phyloP scores from a whole-genome alignment of 306 rosid genomes.

The barrel medic (Medicago truncatula) region DNA sequence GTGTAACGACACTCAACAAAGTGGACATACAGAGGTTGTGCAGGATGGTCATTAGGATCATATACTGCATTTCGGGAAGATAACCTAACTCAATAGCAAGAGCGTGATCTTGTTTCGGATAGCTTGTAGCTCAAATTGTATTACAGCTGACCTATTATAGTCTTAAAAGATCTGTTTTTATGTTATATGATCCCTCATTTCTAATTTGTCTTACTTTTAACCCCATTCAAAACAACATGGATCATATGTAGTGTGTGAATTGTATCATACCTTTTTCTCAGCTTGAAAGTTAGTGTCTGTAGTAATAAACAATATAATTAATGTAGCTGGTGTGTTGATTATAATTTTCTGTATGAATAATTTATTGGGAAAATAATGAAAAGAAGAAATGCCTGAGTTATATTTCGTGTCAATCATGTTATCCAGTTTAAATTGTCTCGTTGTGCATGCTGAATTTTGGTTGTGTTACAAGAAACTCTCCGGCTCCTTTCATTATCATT shows the following conservation, averaged over 20 bases:
- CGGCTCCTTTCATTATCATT: no score
- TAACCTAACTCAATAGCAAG: slow-evolving; percentile 81
- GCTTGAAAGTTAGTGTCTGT: slow-evolving; percentile 42
- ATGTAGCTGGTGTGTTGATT: slow-evolving; percentile 35
- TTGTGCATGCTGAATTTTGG: no score
- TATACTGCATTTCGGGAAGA: slow-evolving; percentile 51
- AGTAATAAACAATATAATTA: slow-evolving; percentile 50
- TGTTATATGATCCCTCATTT: slow-evolving; percentile 53
- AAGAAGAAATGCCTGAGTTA: slow-evolving; percentile 15
- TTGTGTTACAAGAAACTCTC: no score
- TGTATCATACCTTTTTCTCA: slow-evolving; percentile 42
- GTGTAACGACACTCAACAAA: slow-evolving; percentile 61
- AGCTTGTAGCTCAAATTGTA: slow-evolving; percentile 62
- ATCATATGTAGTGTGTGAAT: slow-evolving; percentile 60
- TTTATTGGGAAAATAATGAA: slow-evolving; percentile 33
- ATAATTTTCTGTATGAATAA: slow-evolving; percentile 32
- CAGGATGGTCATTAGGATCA: slow-evolving; percentile 57
- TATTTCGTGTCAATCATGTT: neutral
- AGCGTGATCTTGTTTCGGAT: slow-evolving; percentile 54
- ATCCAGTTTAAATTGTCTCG: no score
- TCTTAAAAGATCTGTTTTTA: slow-evolving; percentile 56
- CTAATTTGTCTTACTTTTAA: slow-evolving; percentile 42
- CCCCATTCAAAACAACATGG: slow-evolving; percentile 45
- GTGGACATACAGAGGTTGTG: slow-evolving; percentile 55
- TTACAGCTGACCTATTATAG: slow-evolving; percentile 46